Base-by-base conservation (phyloP, 2,329 filamentous ascomycete species). In the Aspergillus quadricinctus region DNA sequence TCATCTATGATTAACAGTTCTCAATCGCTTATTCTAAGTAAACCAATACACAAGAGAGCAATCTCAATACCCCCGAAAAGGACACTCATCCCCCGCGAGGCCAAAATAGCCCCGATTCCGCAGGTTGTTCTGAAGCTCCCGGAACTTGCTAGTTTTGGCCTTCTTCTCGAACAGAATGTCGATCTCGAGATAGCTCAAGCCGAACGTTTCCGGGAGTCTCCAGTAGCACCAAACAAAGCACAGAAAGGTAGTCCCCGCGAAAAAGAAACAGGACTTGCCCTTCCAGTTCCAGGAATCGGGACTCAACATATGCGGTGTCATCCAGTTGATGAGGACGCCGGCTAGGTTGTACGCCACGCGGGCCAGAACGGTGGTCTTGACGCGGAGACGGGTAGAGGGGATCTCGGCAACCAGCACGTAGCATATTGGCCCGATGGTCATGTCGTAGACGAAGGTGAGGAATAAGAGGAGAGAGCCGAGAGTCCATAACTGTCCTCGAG, bases 191-290 rank as follows among this genome's bases (percentile, higher is more conserved):
- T 91, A 95, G 0, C 88, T 88, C 41, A 89, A 83, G 4, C 88
- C 90, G 4, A 79, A 78, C 0, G 90, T 89, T 70, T 94, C 90
- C 0, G 90, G 90, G 0, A 91, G 77, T 11, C 88, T 81, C 77
- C 90, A 91, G 69, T 84, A 92, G 0, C 86, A 87, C 76, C 91
- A 94, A 23, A 92, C 73, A 66, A 90, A 83, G 75, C 88, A 92
- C 54, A 84, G 73, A 74, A 89, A 87, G 73, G 88, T 91, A 52
- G 89, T 85, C 1, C 84, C 88, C 11, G 83, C 85, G 87, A 89
- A 89, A 77, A 93, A 92, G 77, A 94, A 93, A 27, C 90, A 90
- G 0, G 90, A 83, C 65, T 82, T 92, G 72, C 91, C 92, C 55
- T 83, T 80, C 90, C 90, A 94, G 72, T 92, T 80, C 90, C 90